Base-by-base conservation (phyloP, 2,329 filamentous ascomycete species). In the Volutella citrinella region DNA sequence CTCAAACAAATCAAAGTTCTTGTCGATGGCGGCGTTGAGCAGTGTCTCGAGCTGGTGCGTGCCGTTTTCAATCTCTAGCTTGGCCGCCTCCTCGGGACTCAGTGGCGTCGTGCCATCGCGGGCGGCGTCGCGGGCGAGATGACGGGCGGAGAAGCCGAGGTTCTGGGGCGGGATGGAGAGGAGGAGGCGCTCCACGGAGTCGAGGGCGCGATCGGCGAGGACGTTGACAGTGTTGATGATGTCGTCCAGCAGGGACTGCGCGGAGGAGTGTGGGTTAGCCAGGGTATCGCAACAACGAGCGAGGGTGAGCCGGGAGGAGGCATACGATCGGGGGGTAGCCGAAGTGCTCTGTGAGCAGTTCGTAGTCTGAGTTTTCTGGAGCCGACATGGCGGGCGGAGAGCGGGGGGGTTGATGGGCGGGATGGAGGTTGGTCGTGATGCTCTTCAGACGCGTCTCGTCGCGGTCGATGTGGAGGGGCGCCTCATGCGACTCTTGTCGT, bases 151-250 rank as follows among this genome's bases (percentile, higher is more conserved):
- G 68, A 96, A 97, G n/a, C 93, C 93, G 20, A 98, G 77, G 11
- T 79, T 74, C 17, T 82, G 72, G 0, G 90, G 85, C 2, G 85
- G 78, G 4, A 85, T 82, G 31, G 76, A 75, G 30, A 87, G 71
- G 14, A 98, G 80, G 2, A 87, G 87, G 35, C 80, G 78, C 63
- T 97, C 93, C 46, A 97, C 81, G 41, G 85, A 87, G 54, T 87
- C 87, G 54, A 95, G 82, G 34, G 88, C 90, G 60, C 84, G 84
- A 64, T 95, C 93, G 54, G 93, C 84, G 53, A 96, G 78, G 55
- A 91, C 87, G 69, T 97, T 98, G 62, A 96, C 81, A 35, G 84
- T 86, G 70, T 97, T 96, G 69, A 97, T 95, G 52, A 97, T 90
- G 66, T 97, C 91, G 77, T 98, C 93, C 56, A 98, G 84, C 25